phyloP scores from a whole-genome alignment of 208 protist species.

The Entamoeba nuttalli region DNA sequence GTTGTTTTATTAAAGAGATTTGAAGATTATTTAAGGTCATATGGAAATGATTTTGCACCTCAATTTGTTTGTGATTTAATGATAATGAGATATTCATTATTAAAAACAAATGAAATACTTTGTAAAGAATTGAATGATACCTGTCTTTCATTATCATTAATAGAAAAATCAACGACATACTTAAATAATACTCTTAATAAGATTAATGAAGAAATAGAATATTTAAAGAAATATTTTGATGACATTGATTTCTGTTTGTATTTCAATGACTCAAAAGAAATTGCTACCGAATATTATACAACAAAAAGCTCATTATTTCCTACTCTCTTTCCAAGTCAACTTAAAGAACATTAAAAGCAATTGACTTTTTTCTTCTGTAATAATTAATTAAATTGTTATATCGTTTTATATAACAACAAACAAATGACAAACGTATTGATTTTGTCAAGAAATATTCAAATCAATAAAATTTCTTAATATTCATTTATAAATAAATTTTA shows the following conservation, averaged over 20 bases:
- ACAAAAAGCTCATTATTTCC: not conserved
- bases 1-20: not conserved
- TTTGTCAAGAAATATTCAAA: too few species aligned
- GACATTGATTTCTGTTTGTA: not conserved
- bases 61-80: not conserved
- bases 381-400: too few species aligned
- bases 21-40: not conserved
- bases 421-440: too few species aligned
- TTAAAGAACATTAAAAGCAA: too few species aligned
- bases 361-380: too few species aligned
- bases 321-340: not conserved
- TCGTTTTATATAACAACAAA: too few species aligned
- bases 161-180: not conserved
- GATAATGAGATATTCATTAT: not conserved
- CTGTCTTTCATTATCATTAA: not conserved
- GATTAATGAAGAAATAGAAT: not conserved
- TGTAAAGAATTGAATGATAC: not conserved
- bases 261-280: not conserved
- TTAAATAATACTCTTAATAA: not conserved
- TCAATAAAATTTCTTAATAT: too few species aligned
- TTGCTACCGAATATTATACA: not conserved
- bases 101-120: not conserved
- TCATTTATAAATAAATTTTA: too few species aligned
- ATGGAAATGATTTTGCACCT: not conserved
- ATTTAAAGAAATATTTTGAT: not conserved